Percentiles rank a stretch among this genome's conserved stretches.
These are phyloP conservation scores for Kwoniella dejecticola DNA, from an alignment of 768 basidiomycete species.

Conservation along the genomic window DNA sequence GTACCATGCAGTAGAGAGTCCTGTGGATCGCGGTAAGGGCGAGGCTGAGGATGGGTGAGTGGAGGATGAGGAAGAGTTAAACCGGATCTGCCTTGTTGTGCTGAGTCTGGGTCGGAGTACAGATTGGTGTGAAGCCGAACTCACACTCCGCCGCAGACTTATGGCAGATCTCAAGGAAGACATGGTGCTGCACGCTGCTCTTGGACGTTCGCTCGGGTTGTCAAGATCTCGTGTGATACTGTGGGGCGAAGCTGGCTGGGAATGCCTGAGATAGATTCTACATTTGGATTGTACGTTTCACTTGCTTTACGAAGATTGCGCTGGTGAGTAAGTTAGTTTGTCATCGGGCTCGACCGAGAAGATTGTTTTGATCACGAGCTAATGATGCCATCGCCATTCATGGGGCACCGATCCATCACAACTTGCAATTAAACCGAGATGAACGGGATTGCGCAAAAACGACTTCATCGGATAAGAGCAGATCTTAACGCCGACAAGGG, in stretches of 20 bases:
- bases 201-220: no score
- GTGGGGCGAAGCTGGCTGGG: no score
- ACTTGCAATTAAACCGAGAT: neutral
- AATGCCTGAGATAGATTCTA: no score
- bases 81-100: neutral
- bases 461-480: neutral
- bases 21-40: neutral
- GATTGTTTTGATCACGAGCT: slow-evolving; percentile 9
- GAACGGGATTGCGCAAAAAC: neutral
- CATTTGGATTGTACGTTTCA: no score
- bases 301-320: no score
- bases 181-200: no score
- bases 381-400: slow-evolving; percentile 12
- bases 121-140: neutral
- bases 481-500: slow-evolving; percentile 7
- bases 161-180: slow-evolving; percentile 1
- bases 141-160: neutral
- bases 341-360: neutral
- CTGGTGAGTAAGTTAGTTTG: no score
- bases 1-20: slow-evolving; percentile 20
- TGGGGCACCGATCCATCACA: no score
- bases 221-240: no score
- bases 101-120: neutral
- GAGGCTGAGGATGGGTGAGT: neutral
- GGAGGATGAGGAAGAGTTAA: slow-evolving; percentile 6